Conservation (phyloP, 345 rosid species). For the Toxicodendron radicans region DNA sequence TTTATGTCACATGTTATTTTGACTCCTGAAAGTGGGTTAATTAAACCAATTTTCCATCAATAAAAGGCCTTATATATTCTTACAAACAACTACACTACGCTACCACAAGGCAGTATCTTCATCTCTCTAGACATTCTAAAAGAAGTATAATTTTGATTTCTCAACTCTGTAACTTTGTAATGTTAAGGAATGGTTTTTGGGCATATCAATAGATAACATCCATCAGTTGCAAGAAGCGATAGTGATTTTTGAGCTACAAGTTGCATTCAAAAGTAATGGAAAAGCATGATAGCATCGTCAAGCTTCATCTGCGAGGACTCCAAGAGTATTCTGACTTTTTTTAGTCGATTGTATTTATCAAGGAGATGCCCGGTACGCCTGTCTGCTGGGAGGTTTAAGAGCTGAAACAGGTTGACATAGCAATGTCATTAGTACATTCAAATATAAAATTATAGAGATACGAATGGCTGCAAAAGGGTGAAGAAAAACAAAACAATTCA, state of each 20-base stretch:
- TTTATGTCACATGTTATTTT: too few species aligned
- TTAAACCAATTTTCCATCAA: too few species aligned
- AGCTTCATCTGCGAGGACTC: slow-evolving; percentile 60
- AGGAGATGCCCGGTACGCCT: slow-evolving; percentile 35
- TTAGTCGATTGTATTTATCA: slow-evolving; percentile 37
- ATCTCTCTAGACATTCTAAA: too few species aligned
- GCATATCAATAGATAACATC: too few species aligned
- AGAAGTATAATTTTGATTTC: too few species aligned
- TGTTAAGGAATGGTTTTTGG: too few species aligned
- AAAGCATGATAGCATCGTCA: slow-evolving; percentile 76
- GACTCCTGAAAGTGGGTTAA: too few species aligned
- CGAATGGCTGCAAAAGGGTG: not conserved
- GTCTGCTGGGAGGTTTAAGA: slow-evolving; percentile 38
- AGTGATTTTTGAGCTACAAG: not conserved
- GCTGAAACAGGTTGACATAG: slow-evolving; percentile 36
- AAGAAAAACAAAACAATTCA: not conserved
- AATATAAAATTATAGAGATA: not conserved
- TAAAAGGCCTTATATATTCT: too few species aligned
- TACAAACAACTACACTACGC: too few species aligned
- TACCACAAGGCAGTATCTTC: too few species aligned
- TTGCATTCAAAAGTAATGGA: slow-evolving; percentile 58
- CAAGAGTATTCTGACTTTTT: slow-evolving; percentile 40
- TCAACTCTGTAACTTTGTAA: too few species aligned
- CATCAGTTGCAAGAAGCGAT: too few species aligned
- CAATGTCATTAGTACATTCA: not conserved